Percentiles rank a stretch among this genome's conserved stretches.
phyloP scores from a whole-genome alignment of 306 rosid species.

The Cucumis hystrix region DNA sequence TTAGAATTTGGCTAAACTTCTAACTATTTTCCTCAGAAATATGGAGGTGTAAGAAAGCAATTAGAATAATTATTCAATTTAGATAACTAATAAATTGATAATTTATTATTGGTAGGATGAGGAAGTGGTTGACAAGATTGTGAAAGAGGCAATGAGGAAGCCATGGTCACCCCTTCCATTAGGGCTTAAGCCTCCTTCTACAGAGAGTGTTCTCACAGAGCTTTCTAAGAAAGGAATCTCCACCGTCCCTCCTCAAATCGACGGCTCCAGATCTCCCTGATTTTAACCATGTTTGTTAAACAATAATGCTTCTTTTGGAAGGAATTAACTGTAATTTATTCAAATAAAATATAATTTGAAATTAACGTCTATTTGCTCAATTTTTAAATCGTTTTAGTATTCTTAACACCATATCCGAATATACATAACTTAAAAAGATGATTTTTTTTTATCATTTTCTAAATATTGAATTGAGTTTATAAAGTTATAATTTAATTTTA shows the following conservation, averaged over 20 bases:
- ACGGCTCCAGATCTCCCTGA: slow-evolving; percentile 18
- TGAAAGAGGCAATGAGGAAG: slow-evolving; percentile 74
- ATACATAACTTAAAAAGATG: too few relatives aligned
- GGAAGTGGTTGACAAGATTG: slow-evolving; percentile 66
- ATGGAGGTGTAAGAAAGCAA: too few relatives aligned
- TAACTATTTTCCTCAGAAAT: too few relatives aligned
- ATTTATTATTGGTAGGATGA: slow-evolving; percentile 52
- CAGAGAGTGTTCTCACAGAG: slow-evolving; percentile 61
- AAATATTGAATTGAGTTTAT: too few relatives aligned
- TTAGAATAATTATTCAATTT: too few relatives aligned
- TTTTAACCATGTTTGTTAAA: not conserved
- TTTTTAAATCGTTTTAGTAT: too few relatives aligned
- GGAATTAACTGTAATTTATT: not conserved
- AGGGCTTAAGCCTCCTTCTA: slow-evolving; percentile 86
- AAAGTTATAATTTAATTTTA: too few relatives aligned
- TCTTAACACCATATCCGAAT: too few relatives aligned
- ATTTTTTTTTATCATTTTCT: too few relatives aligned
- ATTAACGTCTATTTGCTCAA: too few relatives aligned
- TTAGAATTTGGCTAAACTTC: too few relatives aligned
- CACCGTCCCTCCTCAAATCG: slow-evolving; percentile 36
- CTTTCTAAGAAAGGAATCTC: slow-evolving; percentile 74
- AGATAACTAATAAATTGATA: not conserved
- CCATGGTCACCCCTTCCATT: slow-evolving; percentile 90
- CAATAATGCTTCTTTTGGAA: not conserved
- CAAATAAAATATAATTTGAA: too few relatives aligned